These are phyloP conservation scores for Ceratobasidium sp. DNA, from an alignment of 1,284 basidiomycete genomes.

Conservation along the genomic window DNA sequence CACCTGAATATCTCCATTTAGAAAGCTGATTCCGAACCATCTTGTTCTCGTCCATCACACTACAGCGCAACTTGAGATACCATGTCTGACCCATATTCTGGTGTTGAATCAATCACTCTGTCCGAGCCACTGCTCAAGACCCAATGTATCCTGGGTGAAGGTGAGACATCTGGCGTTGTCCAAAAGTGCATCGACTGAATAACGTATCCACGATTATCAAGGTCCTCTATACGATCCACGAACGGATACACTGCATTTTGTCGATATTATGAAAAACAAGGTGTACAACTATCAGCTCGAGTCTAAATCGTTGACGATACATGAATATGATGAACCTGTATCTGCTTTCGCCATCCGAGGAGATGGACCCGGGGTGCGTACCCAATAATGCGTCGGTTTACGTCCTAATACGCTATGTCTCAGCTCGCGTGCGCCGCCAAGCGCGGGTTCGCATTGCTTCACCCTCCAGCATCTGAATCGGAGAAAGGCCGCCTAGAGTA, in stretches of 20 bases:
- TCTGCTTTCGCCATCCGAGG: constrained; percentile 62
- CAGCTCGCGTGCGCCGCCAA: constrained; percentile 65
- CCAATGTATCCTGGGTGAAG: constrained; percentile 70
- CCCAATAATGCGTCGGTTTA: neutral
- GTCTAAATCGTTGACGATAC: constrained; percentile 53
- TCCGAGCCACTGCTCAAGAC: constrained; percentile 61
- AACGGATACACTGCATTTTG: constrained; percentile 66
- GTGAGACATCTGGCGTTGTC: constrained; percentile 54
- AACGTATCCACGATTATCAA: constrained; percentile 45
- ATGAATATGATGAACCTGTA: constrained; percentile 60
- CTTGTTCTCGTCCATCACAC: neutral
- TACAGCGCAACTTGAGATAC: neutral
- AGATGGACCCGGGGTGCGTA: constrained; percentile 55
- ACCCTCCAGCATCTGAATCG: constrained; percentile 46
- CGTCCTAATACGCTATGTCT: neutral
- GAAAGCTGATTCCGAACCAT: neutral
- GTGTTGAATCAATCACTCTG: constrained; percentile 45
- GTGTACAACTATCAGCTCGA: constrained; percentile 62
- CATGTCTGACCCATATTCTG: constrained; percentile 34
- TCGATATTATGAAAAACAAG: constrained; percentile 68
- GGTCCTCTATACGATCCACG: constrained; percentile 66
- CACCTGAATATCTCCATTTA: neutral
- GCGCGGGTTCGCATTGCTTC: constrained; percentile 61
- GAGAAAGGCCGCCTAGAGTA: constrained; percentile 53
- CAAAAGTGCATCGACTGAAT: neutral